Evolutionary conservation across 208 protist species (phyloP), one percentile per base, ranked within the genome.

Genomic region (Acanthamoeba quina): DNA sequence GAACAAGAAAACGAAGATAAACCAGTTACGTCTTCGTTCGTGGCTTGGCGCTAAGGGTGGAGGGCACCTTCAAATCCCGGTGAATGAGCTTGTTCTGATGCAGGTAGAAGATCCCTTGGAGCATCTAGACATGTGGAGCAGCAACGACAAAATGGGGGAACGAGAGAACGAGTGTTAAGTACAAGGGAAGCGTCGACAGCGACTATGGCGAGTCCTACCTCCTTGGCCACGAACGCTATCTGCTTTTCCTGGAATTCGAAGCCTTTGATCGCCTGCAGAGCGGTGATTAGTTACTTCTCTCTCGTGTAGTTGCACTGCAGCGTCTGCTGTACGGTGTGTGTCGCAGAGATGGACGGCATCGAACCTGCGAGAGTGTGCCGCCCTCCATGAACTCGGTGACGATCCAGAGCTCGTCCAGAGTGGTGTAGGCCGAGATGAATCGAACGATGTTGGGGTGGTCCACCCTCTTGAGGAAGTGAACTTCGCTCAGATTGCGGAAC

Each of bases 31-130:
- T 5, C 70, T 19, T 19, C 70, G 34, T 10, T 19, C 70, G 34
- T 10, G 31, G 31, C 41, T 31, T 31, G 2, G 56, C 11, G 24
- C 47, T 78, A 29, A 29, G 76, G 37, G 44, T 5, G 29, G 21
- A 58, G 13, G 4, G 52, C 24, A 91, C 62, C 74, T 96, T 96
- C 6, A 96, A 29, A 64, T 96, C 95, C 41, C 95, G 31, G 37
- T 96, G 94, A 19, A 95, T 80, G 9, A 95, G 52, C 37, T 95
- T 83, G 3, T 72, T 86, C 60, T 74, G 49, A 60, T 96, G 95
- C 4, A 96, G 60, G 29, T 96, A 91, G 6, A 78, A 31, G 66
- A 94, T 92, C 24, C 82, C 92, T 76, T 94, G 58, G 26, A 94
- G 68, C 85, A 94, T 94, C 85, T 94, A 0, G 49, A 29, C 62